These are phyloP conservation scores for Sarcomyxa edulis DNA, from an alignment of 768 basidiomycete species.

Conservation along the genomic window DNA sequence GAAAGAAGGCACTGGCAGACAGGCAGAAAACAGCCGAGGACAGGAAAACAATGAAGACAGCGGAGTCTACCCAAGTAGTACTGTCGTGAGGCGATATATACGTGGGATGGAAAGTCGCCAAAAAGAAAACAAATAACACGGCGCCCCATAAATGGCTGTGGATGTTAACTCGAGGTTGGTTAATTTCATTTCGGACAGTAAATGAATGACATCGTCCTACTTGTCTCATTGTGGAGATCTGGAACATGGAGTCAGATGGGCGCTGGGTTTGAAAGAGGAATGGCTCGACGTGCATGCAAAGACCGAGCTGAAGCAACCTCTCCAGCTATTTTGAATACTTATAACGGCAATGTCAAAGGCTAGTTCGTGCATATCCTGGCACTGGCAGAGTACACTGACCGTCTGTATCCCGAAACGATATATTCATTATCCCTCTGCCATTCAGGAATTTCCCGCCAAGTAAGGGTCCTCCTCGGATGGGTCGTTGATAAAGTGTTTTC, in stretches of 20 bases:
- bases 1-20: conserved; percentile 64
- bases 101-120: conserved; percentile 45
- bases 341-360: conserved; percentile 7
- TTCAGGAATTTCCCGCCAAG: conserved; percentile 56
- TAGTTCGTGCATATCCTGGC: conserved; percentile 3
- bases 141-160: conserved; percentile 77
- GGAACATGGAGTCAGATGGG: conserved; percentile 8
- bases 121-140: conserved; percentile 50
- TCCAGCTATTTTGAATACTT: conserved; percentile 58
- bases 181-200: conserved; percentile 8
- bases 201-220: conserved; percentile 29
- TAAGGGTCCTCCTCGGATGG: too few species aligned
- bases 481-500: too few species aligned
- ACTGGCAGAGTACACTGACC: conserved; percentile 32
- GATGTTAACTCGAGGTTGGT: conserved; percentile 62
- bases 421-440: conserved; percentile 77
- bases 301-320: conserved; percentile 55
- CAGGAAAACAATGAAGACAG: conserved; percentile 62
- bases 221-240: conserved; percentile 80
- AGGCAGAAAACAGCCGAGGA: conserved; percentile 71
- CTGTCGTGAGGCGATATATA: conserved; percentile 47
- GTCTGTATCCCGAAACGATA: conserved; percentile 64
- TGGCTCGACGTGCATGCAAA: conserved; percentile 74
- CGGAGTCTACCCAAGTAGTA: conserved; percentile 56
- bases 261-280: too few species aligned